phyloP scores from a whole-genome alignment of 371 early-diverging fungal genomes.

The Lichtheimia hyalospora region DNA sequence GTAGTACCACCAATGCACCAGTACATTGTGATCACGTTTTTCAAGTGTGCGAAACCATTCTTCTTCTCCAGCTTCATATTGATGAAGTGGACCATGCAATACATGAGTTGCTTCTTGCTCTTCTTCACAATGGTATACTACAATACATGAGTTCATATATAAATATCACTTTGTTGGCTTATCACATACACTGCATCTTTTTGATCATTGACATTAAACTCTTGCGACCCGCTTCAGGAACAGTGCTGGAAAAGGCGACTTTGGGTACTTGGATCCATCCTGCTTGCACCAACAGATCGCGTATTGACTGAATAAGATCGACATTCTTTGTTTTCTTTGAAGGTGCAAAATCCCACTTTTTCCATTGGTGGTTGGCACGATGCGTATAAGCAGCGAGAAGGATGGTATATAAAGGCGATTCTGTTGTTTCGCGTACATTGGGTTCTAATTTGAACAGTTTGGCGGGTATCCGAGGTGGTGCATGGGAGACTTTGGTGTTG shows the following conservation, averaged over 20 bases:
- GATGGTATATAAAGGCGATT: conserved; percentile 50
- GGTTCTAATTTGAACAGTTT: conserved; percentile 57
- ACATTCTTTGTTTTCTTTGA: conserved; percentile 40
- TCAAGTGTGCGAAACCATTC: conserved; percentile 79
- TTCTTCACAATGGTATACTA: conserved; percentile 46
- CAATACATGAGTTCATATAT: background rate
- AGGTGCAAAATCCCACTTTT: conserved; percentile 57
- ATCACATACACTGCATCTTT: conserved; percentile 48
- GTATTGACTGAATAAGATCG: conserved; percentile 50
- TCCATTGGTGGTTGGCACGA: conserved; percentile 46
- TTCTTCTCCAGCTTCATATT: conserved; percentile 51
- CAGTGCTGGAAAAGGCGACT: conserved; percentile 52
- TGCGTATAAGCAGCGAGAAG: conserved; percentile 54
- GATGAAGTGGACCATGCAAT: conserved; percentile 46
- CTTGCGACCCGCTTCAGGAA: conserved; percentile 40
- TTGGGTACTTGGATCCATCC: conserved; percentile 40
- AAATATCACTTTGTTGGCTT: background rate
- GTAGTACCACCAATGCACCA: conserved; percentile 83
- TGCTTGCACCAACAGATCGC: conserved; percentile 30
- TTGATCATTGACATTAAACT: conserved; percentile 36
- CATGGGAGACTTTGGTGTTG: conserved; percentile 20
- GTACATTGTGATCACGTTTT: conserved; percentile 62
- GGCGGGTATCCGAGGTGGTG: conserved; percentile 57
- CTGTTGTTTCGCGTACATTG: conserved; percentile 14
- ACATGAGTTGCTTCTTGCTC: conserved; percentile 65